Conservation (phyloP, 768 basidiomycete genomes). For the Stropharia rugosoannulata region DNA sequence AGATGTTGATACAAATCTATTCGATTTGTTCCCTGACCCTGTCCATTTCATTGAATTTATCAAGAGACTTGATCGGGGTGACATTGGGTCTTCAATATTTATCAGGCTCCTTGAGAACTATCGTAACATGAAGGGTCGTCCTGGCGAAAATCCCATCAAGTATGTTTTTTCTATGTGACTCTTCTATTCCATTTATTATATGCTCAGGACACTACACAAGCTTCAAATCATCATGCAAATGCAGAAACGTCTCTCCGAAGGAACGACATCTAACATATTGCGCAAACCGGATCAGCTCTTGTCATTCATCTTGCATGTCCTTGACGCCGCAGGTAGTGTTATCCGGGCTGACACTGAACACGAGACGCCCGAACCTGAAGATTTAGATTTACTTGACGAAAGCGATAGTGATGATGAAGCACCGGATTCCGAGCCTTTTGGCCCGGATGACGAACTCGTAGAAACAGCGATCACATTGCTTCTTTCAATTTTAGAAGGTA, state of each 20-base stretch:
- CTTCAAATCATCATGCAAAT: conserved; percentile 84
- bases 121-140: conserved; percentile 38
- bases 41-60: conserved; percentile 64
- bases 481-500: conserved; percentile 87
- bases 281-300: conserved; percentile 71
- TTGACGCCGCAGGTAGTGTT: conserved; percentile 42
- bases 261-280: conserved; percentile 55
- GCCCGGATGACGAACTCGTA: conserved; percentile 61
- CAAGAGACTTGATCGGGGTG: conserved; percentile 61
- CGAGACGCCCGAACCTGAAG: conserved; percentile 21
- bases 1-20: conserved; percentile 49
- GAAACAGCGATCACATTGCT: conserved; percentile 80
- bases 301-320: conserved; percentile 78
- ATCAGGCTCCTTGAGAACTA: conserved; percentile 73
- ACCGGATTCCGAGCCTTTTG: conserved; percentile 35
- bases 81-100: conserved; percentile 74
- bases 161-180: conserved; percentile 19
- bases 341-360: conserved; percentile 17
- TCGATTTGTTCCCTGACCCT: conserved; percentile 79
- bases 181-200: background rate
- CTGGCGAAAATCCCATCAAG: conserved; percentile 52
- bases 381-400: conserved; percentile 40
- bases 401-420: conserved; percentile 60
- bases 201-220: conserved; percentile 60
- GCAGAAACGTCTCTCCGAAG: conserved; percentile 64